Percentiles rank a stretch among this genome's conserved stretches.
Evolutionary conservation across 805 yeast species (phyloP).

Genomic region (Wickerhamiella sorbophila): DNA sequence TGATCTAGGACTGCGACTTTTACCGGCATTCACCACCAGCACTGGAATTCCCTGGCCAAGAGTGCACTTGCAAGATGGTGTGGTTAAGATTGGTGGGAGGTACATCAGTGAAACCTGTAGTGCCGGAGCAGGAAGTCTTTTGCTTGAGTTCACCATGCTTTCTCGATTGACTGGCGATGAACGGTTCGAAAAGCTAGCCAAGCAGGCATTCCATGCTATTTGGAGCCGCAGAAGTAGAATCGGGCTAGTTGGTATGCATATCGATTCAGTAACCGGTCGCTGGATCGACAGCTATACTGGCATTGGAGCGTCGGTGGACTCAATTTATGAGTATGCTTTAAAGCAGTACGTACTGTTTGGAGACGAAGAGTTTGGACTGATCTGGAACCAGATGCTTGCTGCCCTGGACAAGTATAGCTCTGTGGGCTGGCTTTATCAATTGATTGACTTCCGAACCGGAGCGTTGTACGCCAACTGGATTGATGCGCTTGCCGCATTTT

Average conservation of each 20-base stretch:
- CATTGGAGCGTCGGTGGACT: slow-evolving; percentile 82
- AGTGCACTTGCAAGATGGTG: slow-evolving; percentile 48
- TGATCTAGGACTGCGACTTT: slow-evolving; percentile 57
- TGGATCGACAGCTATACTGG: slow-evolving; percentile 58
- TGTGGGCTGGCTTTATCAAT: slow-evolving; percentile 38
- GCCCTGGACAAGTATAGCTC: slow-evolving; percentile 41
- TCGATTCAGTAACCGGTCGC: slow-evolving; percentile 41
- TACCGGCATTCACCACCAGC: slow-evolving; percentile 52
- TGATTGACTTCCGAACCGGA: slow-evolving; percentile 44
- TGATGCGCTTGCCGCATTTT: slow-evolving; percentile 76
- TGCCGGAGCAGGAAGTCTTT: slow-evolving; percentile 75
- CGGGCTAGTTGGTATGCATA: slow-evolving; percentile 63
- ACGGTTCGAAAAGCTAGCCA: slow-evolving; percentile 48
- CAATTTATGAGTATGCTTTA: slow-evolving; percentile 77
- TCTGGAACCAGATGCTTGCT: slow-evolving; percentile 42
- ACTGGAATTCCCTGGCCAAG: slow-evolving; percentile 66
- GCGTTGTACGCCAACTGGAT: slow-evolving; percentile 48
- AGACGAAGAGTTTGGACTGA: slow-evolving; percentile 34
- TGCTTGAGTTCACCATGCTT: slow-evolving; percentile 64
- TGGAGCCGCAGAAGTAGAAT: slow-evolving; percentile 54
- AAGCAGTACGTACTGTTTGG: slow-evolving; percentile 64
- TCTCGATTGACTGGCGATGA: slow-evolving; percentile 64
- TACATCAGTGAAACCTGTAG: slow-evolving; percentile 53
- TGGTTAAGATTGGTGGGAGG: slow-evolving; percentile 18
- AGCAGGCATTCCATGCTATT: slow-evolving; percentile 47